Base-by-base conservation (phyloP, 768 basidiomycete genomes). In the Lyophyllum shimeji region DNA sequence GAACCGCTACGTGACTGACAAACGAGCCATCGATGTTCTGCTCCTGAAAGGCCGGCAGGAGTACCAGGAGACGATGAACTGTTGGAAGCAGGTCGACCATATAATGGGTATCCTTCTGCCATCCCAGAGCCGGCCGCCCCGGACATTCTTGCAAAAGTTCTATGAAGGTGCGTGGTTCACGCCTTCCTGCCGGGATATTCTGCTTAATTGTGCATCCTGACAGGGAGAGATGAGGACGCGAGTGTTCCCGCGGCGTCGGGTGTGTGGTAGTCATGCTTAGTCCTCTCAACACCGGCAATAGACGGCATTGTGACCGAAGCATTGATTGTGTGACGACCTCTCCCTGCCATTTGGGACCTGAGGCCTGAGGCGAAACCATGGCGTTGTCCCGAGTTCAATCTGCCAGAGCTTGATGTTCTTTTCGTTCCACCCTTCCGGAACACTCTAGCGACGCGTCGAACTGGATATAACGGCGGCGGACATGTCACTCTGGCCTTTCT, bases 11-110 rank as follows among this genome's bases (percentile, higher is more conserved):
- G 85, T 97, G 37, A 84, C 86, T 44, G 93, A 98, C 74, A 74
- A 82, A 24, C 83, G 85, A 53, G 84, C 89, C 21, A 84, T 98
- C 68, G 94, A 99, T 69, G 75, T 96, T 44, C 78, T 98, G 63
- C 67, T 97, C 39, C 80, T 89, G 67, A 98, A 98, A 78, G 80
- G 83, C 50, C 78, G 85, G 60, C 89, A 86, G 74, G 94, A 98
- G 62, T 92, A 85, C 66, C 96, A 98, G 78, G 96, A 98, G 79
- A 88, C 89, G 50, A 78, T 97, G 79, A 98, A 98, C 68, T 83
- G 82, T 64, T 98, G 95, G 95, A 95, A 95, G 67, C 89, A 91
- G 76, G 81, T 78, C 42, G 89, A 92, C 58, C 91, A 94, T 66
- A 75, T 94, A 27, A 71, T 86, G 70, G 90, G 90, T 2, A 81